Percentiles rank a stretch among this genome's conserved stretches.
Conservation (phyloP, 176 grass and related monocot genomes). For the Bolboschoenus planiculmis region DNA sequence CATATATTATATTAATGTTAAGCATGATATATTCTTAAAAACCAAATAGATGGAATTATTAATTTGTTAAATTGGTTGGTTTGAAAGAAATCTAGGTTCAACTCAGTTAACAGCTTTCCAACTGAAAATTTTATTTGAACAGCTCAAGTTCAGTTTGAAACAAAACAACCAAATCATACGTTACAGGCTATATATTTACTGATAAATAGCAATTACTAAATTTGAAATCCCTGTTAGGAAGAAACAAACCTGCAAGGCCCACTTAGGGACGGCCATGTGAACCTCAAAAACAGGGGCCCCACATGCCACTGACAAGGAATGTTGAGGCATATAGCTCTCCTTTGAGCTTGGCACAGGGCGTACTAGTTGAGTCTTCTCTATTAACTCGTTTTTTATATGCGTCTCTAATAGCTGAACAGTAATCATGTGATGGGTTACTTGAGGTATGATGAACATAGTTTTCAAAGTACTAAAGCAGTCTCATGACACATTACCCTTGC, state of each 20-base stretch:
- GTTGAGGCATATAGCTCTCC: slow-evolving; percentile 30
- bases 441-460: background rate
- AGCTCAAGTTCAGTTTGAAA: background rate
- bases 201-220: background rate
- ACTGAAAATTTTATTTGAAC: background rate
- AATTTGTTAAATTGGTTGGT: background rate
- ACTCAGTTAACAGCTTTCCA: background rate
- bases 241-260: slow-evolving; percentile 64
- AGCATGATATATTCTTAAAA: background rate
- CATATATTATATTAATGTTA: background rate
- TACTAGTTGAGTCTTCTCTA: slow-evolving; percentile 57
- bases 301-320: slow-evolving; percentile 51
- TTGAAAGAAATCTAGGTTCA: background rate
- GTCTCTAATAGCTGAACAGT: slow-evolving; percentile 44
- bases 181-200: background rate
- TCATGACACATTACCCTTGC: background rate
- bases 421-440: background rate
- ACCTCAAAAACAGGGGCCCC: slow-evolving; percentile 61
- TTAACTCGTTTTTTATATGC: slow-evolving; percentile 63
- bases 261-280: slow-evolving; percentile 56
- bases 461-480: background rate
- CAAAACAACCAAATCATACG: background rate
- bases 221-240: background rate
- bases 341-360: slow-evolving; percentile 29
- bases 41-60: background rate